Conservation (phyloP, 352 stramenopile species). For the Pythium pyrilobum region DNA sequence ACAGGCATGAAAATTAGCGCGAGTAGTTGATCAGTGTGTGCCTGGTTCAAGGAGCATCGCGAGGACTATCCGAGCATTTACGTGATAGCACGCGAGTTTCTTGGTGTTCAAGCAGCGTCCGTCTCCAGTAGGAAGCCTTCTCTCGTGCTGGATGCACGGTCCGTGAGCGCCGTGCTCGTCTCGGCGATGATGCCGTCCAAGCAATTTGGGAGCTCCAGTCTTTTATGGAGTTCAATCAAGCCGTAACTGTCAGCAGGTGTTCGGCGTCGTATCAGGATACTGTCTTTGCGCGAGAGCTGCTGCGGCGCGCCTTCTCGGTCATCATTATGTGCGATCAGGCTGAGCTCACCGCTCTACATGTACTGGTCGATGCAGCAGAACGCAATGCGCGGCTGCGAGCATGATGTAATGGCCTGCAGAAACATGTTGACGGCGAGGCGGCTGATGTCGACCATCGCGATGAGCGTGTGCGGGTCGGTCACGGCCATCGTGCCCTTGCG, state of each 20-base stretch:
- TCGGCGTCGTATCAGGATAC: not conserved
- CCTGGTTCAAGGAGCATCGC: no score
- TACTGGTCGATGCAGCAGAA: slow-evolving; percentile 4
- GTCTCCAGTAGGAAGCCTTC: slow-evolving; percentile 16
- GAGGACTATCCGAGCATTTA: not conserved
- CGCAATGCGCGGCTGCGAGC: slow-evolving; percentile 3
- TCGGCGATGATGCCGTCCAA: slow-evolving; percentile 12
- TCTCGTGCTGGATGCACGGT: slow-evolving; percentile 6
- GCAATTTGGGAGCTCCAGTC: slow-evolving; percentile 10
- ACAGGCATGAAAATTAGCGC: no score
- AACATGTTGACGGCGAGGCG: slow-evolving; percentile 21
- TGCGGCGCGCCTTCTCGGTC: slow-evolving; percentile 50
- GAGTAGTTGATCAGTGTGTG: no score
- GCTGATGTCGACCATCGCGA: slow-evolving; percentile 45
- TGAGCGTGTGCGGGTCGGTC: slow-evolving; percentile 31
- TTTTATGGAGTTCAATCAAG: slow-evolving; percentile 9
- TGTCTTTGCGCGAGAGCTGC: not conserved
- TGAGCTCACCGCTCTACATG: slow-evolving; percentile 4
- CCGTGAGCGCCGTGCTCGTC: slow-evolving; percentile 1
- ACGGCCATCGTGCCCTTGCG: slow-evolving; percentile 23
- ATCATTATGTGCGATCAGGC: not conserved
- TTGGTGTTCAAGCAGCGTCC: slow-evolving; percentile 16
- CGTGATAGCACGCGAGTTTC: not conserved
- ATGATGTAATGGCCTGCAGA: not conserved
- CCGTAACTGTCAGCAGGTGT: no score